Conservation (phyloP, 495 filamentous ascomycete species). For the Aspergillus olivimuriae region DNA sequence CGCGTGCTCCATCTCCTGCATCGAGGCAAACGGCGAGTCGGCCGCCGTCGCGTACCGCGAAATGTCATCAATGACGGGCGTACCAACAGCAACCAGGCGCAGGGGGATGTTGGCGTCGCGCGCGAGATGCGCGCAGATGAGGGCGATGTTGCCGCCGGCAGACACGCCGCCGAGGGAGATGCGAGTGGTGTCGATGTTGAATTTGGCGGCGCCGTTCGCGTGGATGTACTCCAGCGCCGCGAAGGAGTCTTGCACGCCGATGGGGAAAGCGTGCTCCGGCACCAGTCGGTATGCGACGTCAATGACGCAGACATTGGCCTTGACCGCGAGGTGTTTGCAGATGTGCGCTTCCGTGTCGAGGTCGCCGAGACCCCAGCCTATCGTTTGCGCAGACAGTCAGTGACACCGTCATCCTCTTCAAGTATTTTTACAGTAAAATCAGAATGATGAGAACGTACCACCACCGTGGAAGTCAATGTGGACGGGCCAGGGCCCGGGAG, state of each 20-base stretch:
- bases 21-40: conserved; percentile 41
- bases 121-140: conserved; percentile 43
- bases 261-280: conserved; percentile 41
- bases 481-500: conserved; percentile 37
- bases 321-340: conserved; percentile 24
- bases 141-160: conserved; percentile 40
- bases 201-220: conserved; percentile 22
- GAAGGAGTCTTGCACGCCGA: conserved; percentile 42
- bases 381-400: too few species aligned
- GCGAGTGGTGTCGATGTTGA: conserved; percentile 37
- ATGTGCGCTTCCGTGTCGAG: conserved; percentile 32
- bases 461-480: conserved; percentile 45
- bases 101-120: conserved; percentile 41
- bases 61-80: conserved; percentile 33
- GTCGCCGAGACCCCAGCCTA: conserved; percentile 44
- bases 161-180: conserved; percentile 47
- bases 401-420: too few species aligned
- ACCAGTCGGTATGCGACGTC: conserved; percentile 49
- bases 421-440: too few species aligned
- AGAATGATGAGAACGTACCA: conserved; percentile 5
- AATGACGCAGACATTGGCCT: conserved; percentile 39
- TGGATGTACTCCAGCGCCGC: conserved; percentile 26
- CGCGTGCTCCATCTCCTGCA: conserved; percentile 35
- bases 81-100: conserved; percentile 31
- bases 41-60: conserved; percentile 30